phyloP scores from a whole-genome alignment of 345 rosid species.

The Tarenaya hassleriana region DNA sequence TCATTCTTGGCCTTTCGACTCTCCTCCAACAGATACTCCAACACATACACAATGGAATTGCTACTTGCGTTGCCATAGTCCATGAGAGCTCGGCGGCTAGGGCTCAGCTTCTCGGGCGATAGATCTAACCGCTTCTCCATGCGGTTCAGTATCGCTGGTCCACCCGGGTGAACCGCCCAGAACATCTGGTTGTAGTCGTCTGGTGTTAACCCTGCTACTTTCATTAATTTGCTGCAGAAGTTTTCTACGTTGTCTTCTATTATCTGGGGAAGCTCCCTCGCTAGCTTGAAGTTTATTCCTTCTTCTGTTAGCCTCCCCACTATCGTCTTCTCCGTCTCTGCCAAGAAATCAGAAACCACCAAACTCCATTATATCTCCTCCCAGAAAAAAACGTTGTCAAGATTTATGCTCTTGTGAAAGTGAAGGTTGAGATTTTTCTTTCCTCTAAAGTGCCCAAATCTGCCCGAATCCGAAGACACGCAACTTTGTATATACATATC shows the following conservation, averaged over 20 bases:
- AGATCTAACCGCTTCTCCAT: slow-evolving; percentile 72
- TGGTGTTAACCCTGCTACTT: slow-evolving; percentile 32
- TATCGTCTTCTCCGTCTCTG: slow-evolving; percentile 64
- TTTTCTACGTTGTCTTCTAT: slow-evolving; percentile 78
- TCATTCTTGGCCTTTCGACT: slow-evolving; percentile 37
- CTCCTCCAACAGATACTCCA: slow-evolving; percentile 88
- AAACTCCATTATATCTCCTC: neutral
- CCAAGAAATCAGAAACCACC: slow-evolving; percentile 26
- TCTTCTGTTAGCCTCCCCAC: slow-evolving; percentile 89
- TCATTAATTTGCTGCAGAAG: slow-evolving; percentile 68
- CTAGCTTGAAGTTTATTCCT: slow-evolving; percentile 85
- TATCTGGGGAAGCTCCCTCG: slow-evolving; percentile 86
- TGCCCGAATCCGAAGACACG: too few relatives aligned
- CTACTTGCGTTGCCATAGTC: slow-evolving; percentile 96
- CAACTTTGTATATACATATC: too few relatives aligned
- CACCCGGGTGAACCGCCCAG: slow-evolving; percentile 99
- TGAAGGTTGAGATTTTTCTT: too few relatives aligned
- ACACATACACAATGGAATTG: slow-evolving; percentile 80
- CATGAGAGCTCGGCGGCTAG: slow-evolving; percentile 82
- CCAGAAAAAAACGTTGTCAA: too few relatives aligned
- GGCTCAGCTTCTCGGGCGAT: slow-evolving; percentile 63
- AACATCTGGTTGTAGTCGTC: slow-evolving; percentile 66
- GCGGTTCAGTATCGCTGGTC: slow-evolving; percentile 88
- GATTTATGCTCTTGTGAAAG: too few relatives aligned
- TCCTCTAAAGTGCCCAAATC: neutral